Evolutionary conservation across 2,329 filamentous ascomycete genomes (phyloP).

Genomic region (Colletotrichum incanum): DNA sequence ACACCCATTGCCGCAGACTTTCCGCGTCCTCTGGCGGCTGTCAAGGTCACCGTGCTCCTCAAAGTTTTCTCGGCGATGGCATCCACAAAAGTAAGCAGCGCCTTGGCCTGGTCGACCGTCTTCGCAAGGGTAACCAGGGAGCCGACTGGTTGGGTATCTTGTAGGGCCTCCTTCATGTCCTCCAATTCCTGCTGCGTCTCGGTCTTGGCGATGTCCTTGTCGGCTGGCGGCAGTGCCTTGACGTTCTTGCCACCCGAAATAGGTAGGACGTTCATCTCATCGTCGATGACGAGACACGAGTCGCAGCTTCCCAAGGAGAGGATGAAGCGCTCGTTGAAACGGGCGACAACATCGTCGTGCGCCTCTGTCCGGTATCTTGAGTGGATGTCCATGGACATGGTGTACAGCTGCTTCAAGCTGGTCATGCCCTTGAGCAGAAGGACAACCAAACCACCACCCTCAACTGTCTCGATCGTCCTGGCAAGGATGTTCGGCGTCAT

Average conservation of each 20-base stretch:
- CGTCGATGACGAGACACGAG: constrained; percentile 94
- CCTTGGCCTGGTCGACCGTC: constrained; percentile 96
- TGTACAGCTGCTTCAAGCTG: constrained; percentile 97
- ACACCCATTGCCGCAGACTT: constrained; percentile 97
- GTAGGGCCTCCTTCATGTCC: constrained; percentile 87
- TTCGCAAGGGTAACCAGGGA: constrained; percentile 87
- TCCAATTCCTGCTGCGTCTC: constrained; percentile 83
- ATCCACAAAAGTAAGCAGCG: constrained; percentile 95
- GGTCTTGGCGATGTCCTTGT: constrained; percentile 81
- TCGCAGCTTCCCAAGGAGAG: constrained; percentile 96
- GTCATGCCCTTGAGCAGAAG: constrained; percentile 96
- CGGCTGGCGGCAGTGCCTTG: constrained; percentile 83
- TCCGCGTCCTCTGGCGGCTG: constrained; percentile 93
- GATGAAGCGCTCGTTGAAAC: constrained; percentile 98
- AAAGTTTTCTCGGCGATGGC: constrained; percentile 97
- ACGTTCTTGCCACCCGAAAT: constrained; percentile 97
- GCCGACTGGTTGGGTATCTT: constrained; percentile 89
- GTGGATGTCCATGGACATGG: constrained; percentile 97
- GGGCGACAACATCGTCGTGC: constrained; percentile 92
- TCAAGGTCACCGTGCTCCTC: constrained; percentile 92
- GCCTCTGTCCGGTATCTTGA: constrained; percentile 97
- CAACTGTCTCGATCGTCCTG: constrained; percentile 95
- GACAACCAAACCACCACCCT: constrained; percentile 93
- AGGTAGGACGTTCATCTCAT: constrained; percentile 96
- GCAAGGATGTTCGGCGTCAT: constrained; percentile 97